Evolutionary conservation across 257 asterid genomes (phyloP).

Genomic region (Ophiorrhiza pumila): DNA sequence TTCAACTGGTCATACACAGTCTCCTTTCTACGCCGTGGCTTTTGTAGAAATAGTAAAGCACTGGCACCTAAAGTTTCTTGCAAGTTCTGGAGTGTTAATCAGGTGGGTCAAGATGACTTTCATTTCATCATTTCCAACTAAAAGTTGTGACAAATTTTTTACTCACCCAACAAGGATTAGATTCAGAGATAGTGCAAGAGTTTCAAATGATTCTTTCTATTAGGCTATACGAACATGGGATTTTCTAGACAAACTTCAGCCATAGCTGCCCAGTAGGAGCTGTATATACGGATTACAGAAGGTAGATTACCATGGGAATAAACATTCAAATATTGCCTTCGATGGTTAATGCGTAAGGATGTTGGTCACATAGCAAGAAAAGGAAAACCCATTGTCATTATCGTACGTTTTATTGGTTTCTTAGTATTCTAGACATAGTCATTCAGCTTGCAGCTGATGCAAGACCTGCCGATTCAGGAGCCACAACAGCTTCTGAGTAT

Average conservation of each 20-base stretch:
- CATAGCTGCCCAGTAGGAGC: not conserved
- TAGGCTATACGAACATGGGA: not conserved
- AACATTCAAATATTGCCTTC: not conserved
- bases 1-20: no score
- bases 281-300: not conserved
- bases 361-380: not conserved
- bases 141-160: not conserved
- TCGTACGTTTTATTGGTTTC: not conserved
- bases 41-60: no score
- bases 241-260: not conserved
- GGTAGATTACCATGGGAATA: not conserved
- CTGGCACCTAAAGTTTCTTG: no score
- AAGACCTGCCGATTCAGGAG: conserved; percentile 23
- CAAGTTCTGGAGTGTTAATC: no score
- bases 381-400: not conserved
- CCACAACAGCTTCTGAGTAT: conserved; percentile 10
- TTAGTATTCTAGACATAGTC: not conserved
- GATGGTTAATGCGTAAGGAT: not conserved
- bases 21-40: no score
- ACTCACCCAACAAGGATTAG: not conserved
- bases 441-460: conserved; percentile 39
- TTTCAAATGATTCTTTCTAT: not conserved
- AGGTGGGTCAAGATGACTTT: not conserved
- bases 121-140: not conserved
- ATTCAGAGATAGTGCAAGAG: not conserved